Base-by-base conservation (phyloP, 805 yeast genomes). In the Kluyveromyces starmeri region DNA sequence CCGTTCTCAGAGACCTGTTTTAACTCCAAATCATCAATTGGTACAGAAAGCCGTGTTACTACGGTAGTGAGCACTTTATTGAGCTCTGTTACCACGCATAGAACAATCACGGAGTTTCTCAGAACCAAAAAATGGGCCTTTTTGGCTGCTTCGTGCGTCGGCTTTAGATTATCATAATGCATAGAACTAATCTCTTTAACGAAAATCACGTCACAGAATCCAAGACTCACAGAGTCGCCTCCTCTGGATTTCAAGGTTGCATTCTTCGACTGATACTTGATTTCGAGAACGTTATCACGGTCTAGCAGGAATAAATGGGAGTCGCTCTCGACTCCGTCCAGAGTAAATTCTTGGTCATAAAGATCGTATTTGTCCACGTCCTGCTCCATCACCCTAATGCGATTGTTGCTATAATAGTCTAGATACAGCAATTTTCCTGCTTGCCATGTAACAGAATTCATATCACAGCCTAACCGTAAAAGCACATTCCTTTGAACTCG, bases 391-490 rank as follows among this genome's bases (percentile, higher is more conserved):
- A 23, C 26, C n/a, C 26, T 23, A n/a, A 10, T 14, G n/a, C 13
- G 26, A 10, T 10, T 10, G 11, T 23, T 23, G 7, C 5, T 23
- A 14, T 7, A 10, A 14, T 23, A 23, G 13, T 23, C 26, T n/a
- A 23, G 11, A 14, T 23, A 23, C 11, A 23, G 26, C 5, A 23
- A 7, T 7, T 23, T 23, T 10, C 26, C 26, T 12, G n/a, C 9
- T 26, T 30, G 25, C 33, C 33, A 30, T 4, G 18, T 30, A 9
- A 30, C 22, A 5, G 33, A 14, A 5, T 20, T 9, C 7, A 30
- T 15, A 5, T 15, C 11, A 8, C 16, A 30, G 15, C 19, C 26
- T n/a, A 19, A 19, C 15, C 16, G 18, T 11, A 30, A 19, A 9
- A 30, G 26, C 10, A 30, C 25, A 20, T 30, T 30, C 26, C 12